Conservation (phyloP, 1,284 basidiomycete species). For the Phaffia rhodozyma region DNA sequence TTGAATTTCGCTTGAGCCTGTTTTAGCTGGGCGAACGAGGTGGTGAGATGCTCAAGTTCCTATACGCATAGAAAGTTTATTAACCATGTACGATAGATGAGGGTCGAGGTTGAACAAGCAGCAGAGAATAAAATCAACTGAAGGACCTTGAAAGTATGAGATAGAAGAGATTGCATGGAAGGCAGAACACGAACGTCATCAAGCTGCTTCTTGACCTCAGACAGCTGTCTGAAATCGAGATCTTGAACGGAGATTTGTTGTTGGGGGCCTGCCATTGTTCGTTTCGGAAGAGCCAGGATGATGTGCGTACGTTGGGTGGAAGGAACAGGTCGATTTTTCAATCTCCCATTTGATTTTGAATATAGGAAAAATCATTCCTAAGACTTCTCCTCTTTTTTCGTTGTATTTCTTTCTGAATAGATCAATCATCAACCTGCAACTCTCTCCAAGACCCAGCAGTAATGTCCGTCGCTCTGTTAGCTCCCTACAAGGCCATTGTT, state of each 20-base stretch:
- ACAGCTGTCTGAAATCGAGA: conserved; percentile 66
- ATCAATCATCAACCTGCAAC: no score
- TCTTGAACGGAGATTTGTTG: conserved; percentile 68
- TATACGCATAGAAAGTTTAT: conserved; percentile 31
- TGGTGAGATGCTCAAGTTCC: conserved; percentile 86
- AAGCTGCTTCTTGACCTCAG: conserved; percentile 73
- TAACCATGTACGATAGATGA: not conserved
- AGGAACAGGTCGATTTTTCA: not conserved
- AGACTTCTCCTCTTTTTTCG: no score
- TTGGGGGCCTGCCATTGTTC: conserved; percentile 5
- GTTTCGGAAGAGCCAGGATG: not conserved
- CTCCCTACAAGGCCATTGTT: conserved; percentile 12
- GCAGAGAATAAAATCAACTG: not conserved
- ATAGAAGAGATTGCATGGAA: not conserved
- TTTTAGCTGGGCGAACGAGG: conserved; percentile 84
- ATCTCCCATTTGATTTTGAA: not conserved
- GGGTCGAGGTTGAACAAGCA: not conserved
- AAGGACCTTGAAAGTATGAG: not conserved
- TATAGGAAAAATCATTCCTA: no score
- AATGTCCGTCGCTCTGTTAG: conserved; percentile 4
- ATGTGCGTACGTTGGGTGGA: not conserved
- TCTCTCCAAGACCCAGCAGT: not conserved
- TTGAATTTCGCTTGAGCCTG: conserved; percentile 87
- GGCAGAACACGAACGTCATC: conserved; percentile 53
- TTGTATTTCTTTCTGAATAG: no score